Evolutionary conservation across 169 alveolate species (phyloP).

Genomic region (Plasmodium gonderi): DNA sequence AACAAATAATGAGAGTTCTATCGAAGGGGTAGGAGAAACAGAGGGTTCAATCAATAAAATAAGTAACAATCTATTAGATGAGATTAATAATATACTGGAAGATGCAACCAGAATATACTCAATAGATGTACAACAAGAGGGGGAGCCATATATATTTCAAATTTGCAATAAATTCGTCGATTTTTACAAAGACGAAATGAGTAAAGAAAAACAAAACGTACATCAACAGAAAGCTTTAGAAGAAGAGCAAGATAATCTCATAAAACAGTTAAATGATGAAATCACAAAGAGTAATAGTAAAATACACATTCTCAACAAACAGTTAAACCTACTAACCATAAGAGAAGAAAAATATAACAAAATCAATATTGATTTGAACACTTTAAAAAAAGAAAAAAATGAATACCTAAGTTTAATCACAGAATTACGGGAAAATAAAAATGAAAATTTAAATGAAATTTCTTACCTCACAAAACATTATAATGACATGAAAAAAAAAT

Average conservation of each 20-base stretch:
- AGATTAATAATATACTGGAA: slow-evolving; percentile 10
- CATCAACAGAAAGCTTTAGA: background rate
- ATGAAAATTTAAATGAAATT: slow-evolving; percentile 33
- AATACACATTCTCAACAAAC: slow-evolving; percentile 7
- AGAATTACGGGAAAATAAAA: slow-evolving; percentile 31
- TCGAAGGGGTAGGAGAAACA: background rate
- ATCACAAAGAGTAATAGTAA: background rate
- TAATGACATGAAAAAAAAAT: slow-evolving; percentile 37
- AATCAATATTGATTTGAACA: slow-evolving; percentile 30
- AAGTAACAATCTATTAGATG: slow-evolving; percentile 4
- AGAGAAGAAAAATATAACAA: slow-evolving; percentile 57
- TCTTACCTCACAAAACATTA: slow-evolving; percentile 32
- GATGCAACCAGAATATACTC: background rate
- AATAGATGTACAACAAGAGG: background rate
- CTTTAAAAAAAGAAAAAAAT: slow-evolving; percentile 41
- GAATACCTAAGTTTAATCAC: slow-evolving; percentile 30
- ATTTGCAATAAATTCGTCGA: slow-evolving; percentile 23
- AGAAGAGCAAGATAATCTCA: background rate
- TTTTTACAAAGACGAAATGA: background rate
- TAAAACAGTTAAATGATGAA: slow-evolving; percentile 12
- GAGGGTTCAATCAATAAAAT: background rate
- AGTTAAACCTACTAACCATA: slow-evolving; percentile 20
- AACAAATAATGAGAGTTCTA: background rate
- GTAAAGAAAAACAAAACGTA: background rate
- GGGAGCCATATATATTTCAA: slow-evolving; percentile 9